phyloP scores from a whole-genome alignment of 2,329 filamentous ascomycete genomes.

The Tympanopsis confertula region DNA sequence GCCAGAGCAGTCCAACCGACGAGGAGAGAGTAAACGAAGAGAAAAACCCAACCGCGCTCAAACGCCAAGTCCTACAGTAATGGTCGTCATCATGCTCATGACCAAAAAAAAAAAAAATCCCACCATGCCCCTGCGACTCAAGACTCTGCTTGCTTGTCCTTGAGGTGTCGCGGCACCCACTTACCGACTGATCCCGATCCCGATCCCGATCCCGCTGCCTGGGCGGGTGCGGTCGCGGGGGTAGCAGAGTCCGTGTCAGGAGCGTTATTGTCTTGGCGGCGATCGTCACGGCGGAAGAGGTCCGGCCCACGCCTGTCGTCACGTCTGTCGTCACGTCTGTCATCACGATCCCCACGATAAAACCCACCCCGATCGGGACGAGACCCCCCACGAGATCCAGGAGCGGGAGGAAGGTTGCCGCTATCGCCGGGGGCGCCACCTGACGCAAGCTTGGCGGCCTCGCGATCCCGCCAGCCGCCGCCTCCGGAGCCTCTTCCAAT shows the following conservation, averaged over 20 bases:
- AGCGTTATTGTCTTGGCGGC: no score
- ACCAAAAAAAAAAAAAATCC: constrained; percentile 7
- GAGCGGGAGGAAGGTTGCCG: constrained; percentile 7
- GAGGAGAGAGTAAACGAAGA: no score
- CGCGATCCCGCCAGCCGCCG: constrained; percentile 47
- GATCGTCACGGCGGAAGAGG: no score
- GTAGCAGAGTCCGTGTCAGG: constrained; percentile 27
- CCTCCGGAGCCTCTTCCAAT: constrained; percentile 29
- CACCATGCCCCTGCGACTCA: constrained; percentile 13
- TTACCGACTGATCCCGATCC: constrained; percentile 42
- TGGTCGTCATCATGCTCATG: no score
- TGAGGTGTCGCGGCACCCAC: constrained; percentile 40
- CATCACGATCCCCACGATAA: no score
- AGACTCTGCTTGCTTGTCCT: constrained; percentile 19
- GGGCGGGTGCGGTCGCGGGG: constrained; percentile 21
- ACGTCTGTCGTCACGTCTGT: no score
- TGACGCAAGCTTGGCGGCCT: constrained; percentile 31
- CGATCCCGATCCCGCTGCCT: constrained; percentile 34
- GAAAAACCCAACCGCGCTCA: no score
- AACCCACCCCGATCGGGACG: constrained; percentile 12
- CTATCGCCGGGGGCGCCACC: constrained; percentile 15
- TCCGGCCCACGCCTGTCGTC: no score
- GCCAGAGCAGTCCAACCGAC: no score
- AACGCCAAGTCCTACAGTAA: no score
- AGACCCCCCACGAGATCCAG: constrained; percentile 14